These are phyloP conservation scores for Rosa multiflora DNA, from an alignment of 306 rosid genomes.

Conservation along the genomic window DNA sequence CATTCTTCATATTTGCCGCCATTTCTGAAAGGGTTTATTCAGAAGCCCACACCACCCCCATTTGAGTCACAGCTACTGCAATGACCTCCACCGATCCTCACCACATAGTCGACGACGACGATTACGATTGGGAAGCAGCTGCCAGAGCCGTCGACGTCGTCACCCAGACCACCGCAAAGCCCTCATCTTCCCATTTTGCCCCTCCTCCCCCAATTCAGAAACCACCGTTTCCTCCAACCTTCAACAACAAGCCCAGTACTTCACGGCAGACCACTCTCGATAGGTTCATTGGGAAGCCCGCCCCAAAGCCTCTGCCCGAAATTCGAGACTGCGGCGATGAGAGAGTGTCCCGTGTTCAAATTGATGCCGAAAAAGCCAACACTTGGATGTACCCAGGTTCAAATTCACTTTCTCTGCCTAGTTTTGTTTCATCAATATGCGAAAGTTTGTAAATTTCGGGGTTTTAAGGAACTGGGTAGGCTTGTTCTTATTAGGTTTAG, in stretches of 20 bases:
- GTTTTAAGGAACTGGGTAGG: background rate
- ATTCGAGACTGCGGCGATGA: conserved; percentile 14
- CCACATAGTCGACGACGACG: conserved; percentile 57
- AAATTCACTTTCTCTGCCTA: background rate
- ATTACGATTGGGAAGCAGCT: conserved; percentile 90
- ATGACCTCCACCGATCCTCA: conserved; percentile 49
- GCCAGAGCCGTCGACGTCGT: conserved; percentile 59
- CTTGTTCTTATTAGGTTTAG: background rate
- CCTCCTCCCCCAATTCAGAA: conserved; percentile 10
- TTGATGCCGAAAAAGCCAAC: conserved; percentile 73
- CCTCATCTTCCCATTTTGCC: conserved; percentile 19
- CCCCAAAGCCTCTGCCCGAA: no score
- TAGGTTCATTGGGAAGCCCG: conserved; percentile 35
- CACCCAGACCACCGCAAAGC: conserved; percentile 22
- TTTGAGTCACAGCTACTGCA: background rate
- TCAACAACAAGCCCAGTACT: conserved; percentile 14
- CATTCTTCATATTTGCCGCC: background rate
- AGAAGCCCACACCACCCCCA: no score
- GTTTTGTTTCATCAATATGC: background rate
- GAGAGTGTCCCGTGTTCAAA: conserved; percentile 28
- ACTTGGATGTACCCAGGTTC: conserved; percentile 94
- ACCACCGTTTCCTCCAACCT: conserved; percentile 1
- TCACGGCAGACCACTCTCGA: conserved; percentile 65
- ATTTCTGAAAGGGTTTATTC: background rate
- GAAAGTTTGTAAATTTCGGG: background rate